These are phyloP conservation scores for Oryza nivara DNA, from an alignment of 176 grass and related monocot genomes.

Conservation along the genomic window DNA sequence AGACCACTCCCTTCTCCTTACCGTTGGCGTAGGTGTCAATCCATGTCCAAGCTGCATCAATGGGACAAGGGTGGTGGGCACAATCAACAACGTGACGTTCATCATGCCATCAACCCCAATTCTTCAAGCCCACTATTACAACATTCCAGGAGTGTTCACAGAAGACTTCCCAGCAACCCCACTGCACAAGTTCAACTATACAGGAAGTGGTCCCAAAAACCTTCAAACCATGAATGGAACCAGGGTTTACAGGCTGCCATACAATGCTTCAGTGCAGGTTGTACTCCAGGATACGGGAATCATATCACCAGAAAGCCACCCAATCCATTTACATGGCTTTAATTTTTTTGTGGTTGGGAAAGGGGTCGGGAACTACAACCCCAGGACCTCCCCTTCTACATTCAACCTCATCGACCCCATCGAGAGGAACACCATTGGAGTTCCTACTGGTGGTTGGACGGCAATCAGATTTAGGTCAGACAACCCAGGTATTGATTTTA, in stretches of 20 bases:
- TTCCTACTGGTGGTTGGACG: slow-evolving; percentile 70
- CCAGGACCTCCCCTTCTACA: slow-evolving; percentile 49
- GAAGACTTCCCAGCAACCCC: slow-evolving; percentile 63
- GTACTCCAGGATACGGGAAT: slow-evolving; percentile 73
- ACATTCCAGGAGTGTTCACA: slow-evolving; percentile 63
- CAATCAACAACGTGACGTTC: slow-evolving; percentile 71
- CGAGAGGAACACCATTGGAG: slow-evolving; percentile 70
- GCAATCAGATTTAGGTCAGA: slow-evolving; percentile 74
- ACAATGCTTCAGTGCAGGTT: slow-evolving; percentile 68
- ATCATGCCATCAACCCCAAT: slow-evolving; percentile 62
- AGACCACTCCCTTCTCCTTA: slow-evolving; percentile 69
- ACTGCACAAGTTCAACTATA: slow-evolving; percentile 58
- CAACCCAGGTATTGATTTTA: slow-evolving; percentile 61
- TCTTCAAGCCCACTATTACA: slow-evolving; percentile 74
- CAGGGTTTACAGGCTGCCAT: slow-evolving; percentile 62
- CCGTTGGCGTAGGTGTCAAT: slow-evolving; percentile 64
- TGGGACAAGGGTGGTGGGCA: slow-evolving; percentile 42
- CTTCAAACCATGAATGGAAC: slow-evolving; percentile 70
- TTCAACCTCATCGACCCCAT: slow-evolving; percentile 76
- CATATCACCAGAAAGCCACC: slow-evolving; percentile 71
- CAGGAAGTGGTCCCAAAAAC: slow-evolving; percentile 65
- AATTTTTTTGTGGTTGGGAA: slow-evolving; percentile 71
- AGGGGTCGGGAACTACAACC: slow-evolving; percentile 64
- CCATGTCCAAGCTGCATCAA: slow-evolving; percentile 59
- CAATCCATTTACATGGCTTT: slow-evolving; percentile 73